Evolutionary conservation across 257 asterid species (phyloP), one percentile per base, ranked within the genome.

Genomic region (Salvia miltiorrhiza): DNA sequence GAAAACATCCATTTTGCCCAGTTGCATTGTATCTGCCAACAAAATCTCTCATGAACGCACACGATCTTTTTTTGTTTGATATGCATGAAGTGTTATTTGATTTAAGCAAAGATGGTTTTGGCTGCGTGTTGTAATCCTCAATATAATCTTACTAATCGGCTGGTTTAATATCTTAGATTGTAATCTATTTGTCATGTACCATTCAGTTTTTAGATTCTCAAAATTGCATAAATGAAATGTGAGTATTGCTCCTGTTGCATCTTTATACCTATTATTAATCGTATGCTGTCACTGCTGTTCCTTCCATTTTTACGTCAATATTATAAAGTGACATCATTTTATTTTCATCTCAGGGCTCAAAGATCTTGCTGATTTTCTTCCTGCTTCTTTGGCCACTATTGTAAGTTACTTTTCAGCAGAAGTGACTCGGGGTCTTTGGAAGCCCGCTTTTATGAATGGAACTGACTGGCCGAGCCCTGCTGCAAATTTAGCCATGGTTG

Each of bases 391-490:
- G 91, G 97, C 90, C 33, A 79, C 97, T 49, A 74, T 94, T 1
- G 89, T 89, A 24, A 87, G 97, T 80, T 94, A 94, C 82, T 86
- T 94, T 59, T 84, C 99, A 44, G 96, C 97, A 58, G 99, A 94
- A 80, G 97, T 94, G 72, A 89, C 96, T 50, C 79, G 99, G 33
- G 99, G 97, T 65, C 85, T 94, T 30, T 94, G 99, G 99, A 91
- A 82, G 82, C 96, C 92, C 69, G 99, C 96, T 75, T 86, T 65
- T 73, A 94, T 91, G 99, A 94, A 94, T 59, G 99, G 99, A 73
- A 86, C 97, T 63, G 99, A 94, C 84, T 94, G 99, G 99, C 99
- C 99, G 3, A 92, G 94, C 81, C 97, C 99, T 57, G 97, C 93
- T 60, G 90, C 90, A 66, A 91, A 89, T 85, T 69, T 94, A 60